A percentile compares a stretch with the other conserved stretches of the same genome.
Conservation (phyloP, 305 asterid species). For the Solanum chacoense region DNA sequence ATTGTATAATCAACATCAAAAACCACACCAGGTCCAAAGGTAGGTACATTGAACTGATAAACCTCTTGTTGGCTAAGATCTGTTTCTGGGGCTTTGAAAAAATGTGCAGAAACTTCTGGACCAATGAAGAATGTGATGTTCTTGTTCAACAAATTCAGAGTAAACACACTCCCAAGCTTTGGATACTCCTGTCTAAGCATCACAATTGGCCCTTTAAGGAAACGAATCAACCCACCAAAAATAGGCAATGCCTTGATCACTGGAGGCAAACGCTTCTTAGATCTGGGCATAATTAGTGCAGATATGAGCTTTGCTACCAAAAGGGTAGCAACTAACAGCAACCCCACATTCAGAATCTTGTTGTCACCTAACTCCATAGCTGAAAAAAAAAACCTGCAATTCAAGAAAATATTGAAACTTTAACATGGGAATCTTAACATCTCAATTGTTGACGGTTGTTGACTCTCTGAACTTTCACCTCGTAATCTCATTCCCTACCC, state of each 20-base stretch:
- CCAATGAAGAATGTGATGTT: slow-evolving; percentile 85
- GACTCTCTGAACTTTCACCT: not conserved
- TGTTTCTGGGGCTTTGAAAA: slow-evolving; percentile 85
- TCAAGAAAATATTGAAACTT: not conserved
- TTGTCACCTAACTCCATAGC: slow-evolving; percentile 12
- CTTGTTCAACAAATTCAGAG: slow-evolving; percentile 63
- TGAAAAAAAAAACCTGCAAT: not conserved
- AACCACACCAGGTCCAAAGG: slow-evolving; percentile 94
- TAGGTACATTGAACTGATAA: slow-evolving; percentile 68
- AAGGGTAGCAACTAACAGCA: slow-evolving; percentile 52
- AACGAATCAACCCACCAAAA: slow-evolving; percentile 62
- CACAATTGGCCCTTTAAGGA: slow-evolving; percentile 78
- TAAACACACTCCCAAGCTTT: slow-evolving; percentile 85
- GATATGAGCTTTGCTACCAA: slow-evolving; percentile 62
- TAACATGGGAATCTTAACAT: not conserved
- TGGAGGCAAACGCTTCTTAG: slow-evolving; percentile 69
- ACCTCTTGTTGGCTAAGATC: slow-evolving; percentile 90
- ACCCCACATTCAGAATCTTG: slow-evolving; percentile 22
- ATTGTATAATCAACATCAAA: slow-evolving; percentile 82
- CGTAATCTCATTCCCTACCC: not conserved
- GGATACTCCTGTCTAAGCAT: slow-evolving; percentile 87
- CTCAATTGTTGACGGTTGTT: not conserved
- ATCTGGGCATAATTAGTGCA: slow-evolving; percentile 54
- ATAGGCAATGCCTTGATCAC: slow-evolving; percentile 46
- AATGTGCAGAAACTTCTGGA: slow-evolving; percentile 90